Base-by-base conservation (phyloP, 2,329 filamentous ascomycete species). In the Didymella lethalis region DNA sequence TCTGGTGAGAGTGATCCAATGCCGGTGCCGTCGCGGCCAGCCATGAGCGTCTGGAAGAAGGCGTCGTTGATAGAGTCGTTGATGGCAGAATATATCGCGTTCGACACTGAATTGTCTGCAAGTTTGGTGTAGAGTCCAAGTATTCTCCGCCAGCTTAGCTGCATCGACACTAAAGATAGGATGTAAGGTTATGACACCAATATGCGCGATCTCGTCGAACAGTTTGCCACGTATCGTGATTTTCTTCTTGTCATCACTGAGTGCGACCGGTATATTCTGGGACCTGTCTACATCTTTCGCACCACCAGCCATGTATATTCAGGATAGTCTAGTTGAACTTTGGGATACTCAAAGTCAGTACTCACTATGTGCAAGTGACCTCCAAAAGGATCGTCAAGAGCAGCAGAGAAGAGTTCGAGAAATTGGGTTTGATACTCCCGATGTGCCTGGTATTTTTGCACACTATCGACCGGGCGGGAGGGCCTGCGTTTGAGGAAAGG, bases 31-130 rank as follows among this genome's bases (percentile, higher is more conserved):
- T 49, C 32, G 5, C 47, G 34, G 32, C 47, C 47, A 7, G 32
- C 47, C 34, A 49, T 29, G 16, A 49, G 23, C 1, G 32, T 40
- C n/a, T 49, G 32, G 23, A 38, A 40, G 23, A 49, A 49, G 32
- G 47, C 32, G 47, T 29, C 18, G 28, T 49, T 40, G 23, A 49
- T 23, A 3, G 32, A 38, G 6, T 40, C 25, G 14, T 12, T 29
- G 2, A 7, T 5, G 3, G 34, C 1, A 12, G 47, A 49, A 16
- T 40, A 49, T 1, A 14, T 18, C 8, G 47, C 25, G 23, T 29
- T 38, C 11, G 47, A 49, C 7, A 28, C 11, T 20, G 34, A 16
- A 6, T 40, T 40, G 18, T 40, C 25, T 40, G 32, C 47, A 2
- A 49, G 32, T 10, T 38, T 2, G 8, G 6, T 14, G 16, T 49